These are phyloP conservation scores for Calonectria fujianensis DNA, from an alignment of 2,329 filamentous ascomycete genomes.

Conservation along the genomic window DNA sequence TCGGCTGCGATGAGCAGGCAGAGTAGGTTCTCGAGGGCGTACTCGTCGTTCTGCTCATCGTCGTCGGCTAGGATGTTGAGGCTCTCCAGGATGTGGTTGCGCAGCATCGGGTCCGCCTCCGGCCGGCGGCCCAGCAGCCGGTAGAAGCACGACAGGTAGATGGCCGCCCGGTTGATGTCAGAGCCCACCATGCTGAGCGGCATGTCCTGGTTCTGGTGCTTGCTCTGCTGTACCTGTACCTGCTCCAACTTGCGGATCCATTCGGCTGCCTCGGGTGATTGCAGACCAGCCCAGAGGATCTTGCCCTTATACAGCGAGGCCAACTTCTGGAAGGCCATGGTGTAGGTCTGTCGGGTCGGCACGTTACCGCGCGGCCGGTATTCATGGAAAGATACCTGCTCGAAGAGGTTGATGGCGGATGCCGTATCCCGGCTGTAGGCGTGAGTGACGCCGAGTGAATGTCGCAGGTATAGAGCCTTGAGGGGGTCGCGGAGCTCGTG, in stretches of 20 bases:
- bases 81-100: conserved; percentile 60
- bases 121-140: conserved; percentile 55
- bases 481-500: conserved; percentile 60
- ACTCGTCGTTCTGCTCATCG: conserved; percentile 65
- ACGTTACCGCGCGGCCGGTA: conserved; percentile 64
- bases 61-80: conserved; percentile 63
- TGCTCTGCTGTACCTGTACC: conserved; percentile 61
- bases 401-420: conserved; percentile 60
- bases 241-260: conserved; percentile 62
- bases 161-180: conserved; percentile 64
- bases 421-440: conserved; percentile 60
- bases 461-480: conserved; percentile 61
- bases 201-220: conserved; percentile 63
- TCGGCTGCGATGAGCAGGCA: conserved; percentile 62
- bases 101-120: conserved; percentile 57
- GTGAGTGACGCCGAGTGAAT: conserved; percentile 60
- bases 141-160: conserved; percentile 64
- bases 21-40: conserved; percentile 64
- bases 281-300: conserved; percentile 55
- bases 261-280: conserved; percentile 50
- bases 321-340: conserved; percentile 63
- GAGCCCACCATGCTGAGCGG: conserved; percentile 64
- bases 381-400: conserved; percentile 61
- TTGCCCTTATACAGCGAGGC: conserved; percentile 62
- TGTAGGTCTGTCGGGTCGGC: conserved; percentile 62